Evolutionary conservation across 306 rosid species (phyloP).

Genomic region (Quercus wislizeni): DNA sequence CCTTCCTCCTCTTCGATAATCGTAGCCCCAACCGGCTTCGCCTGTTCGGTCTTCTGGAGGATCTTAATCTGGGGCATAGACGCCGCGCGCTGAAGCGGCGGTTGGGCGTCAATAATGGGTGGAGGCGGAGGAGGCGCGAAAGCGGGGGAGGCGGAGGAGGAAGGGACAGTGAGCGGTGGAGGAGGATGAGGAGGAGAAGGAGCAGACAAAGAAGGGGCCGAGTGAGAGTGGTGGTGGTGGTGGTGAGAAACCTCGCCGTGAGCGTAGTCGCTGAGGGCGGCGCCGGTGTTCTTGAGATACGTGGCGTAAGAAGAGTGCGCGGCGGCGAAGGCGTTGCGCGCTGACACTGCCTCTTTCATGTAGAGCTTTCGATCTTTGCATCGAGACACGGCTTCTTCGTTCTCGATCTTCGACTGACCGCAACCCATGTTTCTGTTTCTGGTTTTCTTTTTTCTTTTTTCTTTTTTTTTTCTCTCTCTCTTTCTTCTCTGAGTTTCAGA

Average conservation of each 20-base stretch:
- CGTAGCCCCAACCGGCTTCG: slow-evolving; percentile 21
- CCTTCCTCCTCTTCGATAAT: slow-evolving; percentile 58
- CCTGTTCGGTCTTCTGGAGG: slow-evolving; percentile 21
- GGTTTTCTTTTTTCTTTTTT: no score
- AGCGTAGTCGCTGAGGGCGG: slow-evolving; percentile 76
- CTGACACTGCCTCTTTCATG: slow-evolving; percentile 70
- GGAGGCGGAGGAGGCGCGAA: no score
- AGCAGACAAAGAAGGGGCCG: slow-evolving; percentile 38
- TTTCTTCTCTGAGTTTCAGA: no score
- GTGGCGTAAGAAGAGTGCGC: slow-evolving; percentile 73
- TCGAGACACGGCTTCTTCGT: slow-evolving; percentile 84
- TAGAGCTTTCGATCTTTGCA: slow-evolving; percentile 76
- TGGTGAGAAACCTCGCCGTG: slow-evolving; percentile 45
- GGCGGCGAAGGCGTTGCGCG: slow-evolving; percentile 89
- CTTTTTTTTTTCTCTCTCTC: not conserved
- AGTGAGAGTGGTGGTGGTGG: slow-evolving; percentile 13
- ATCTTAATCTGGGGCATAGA: slow-evolving; percentile 75
- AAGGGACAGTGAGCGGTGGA: not conserved
- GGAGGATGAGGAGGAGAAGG: slow-evolving; percentile 9
- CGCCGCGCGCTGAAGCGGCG: slow-evolving; percentile 55
- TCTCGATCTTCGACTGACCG: slow-evolving; percentile 88
- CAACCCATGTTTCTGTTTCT: slow-evolving; percentile 61
- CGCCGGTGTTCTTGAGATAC: slow-evolving; percentile 77
- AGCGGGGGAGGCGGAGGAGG: not conserved
- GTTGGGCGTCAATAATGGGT: not conserved